Evolutionary conservation across 148 eudicot genomes (phyloP).

Genomic region (Heliamphora exappendiculata): DNA sequence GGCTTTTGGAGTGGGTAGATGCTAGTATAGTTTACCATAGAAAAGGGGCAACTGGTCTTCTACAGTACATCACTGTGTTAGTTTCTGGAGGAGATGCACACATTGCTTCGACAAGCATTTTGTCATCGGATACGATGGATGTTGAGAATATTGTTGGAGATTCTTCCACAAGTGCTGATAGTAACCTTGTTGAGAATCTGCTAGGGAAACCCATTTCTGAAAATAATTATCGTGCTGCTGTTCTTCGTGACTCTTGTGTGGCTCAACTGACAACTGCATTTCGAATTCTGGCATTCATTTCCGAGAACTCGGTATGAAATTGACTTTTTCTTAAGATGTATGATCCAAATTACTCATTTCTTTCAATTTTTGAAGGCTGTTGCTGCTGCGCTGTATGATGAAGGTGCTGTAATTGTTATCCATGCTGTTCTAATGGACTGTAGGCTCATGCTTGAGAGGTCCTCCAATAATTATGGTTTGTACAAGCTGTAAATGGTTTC

Average conservation of each 20-base stretch:
- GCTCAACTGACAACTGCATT: constrained; percentile 90
- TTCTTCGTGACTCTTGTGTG: constrained; percentile 85
- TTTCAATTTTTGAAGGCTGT: constrained; percentile 49
- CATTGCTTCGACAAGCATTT: constrained; percentile 67
- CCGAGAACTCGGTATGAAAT: constrained; percentile 73
- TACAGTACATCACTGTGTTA: constrained; percentile 81
- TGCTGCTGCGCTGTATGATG: constrained; percentile 82
- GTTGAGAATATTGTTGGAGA: constrained; percentile 71
- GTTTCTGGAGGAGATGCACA: constrained; percentile 98
- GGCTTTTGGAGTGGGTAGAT: constrained; percentile 97
- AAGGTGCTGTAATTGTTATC: constrained; percentile 80
- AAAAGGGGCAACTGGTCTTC: constrained; percentile 83
- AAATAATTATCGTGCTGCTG: constrained; percentile 67
- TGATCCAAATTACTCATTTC: constrained; percentile 1
- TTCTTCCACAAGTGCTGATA: constrained; percentile 56
- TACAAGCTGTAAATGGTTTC: not conserved
- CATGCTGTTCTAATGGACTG: constrained; percentile 86
- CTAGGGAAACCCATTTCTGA: constrained; percentile 88
- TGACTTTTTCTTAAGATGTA: not conserved
- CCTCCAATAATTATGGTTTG: constrained; percentile 92
- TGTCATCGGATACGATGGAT: constrained; percentile 76
- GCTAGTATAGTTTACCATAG: constrained; percentile 85
- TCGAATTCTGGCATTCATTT: constrained; percentile 77
- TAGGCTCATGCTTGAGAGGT: constrained; percentile 83
- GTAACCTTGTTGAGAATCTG: constrained; percentile 73